Conservation (phyloP, 2,329 filamentous ascomycete species). For the Verticillium klebahnii region DNA sequence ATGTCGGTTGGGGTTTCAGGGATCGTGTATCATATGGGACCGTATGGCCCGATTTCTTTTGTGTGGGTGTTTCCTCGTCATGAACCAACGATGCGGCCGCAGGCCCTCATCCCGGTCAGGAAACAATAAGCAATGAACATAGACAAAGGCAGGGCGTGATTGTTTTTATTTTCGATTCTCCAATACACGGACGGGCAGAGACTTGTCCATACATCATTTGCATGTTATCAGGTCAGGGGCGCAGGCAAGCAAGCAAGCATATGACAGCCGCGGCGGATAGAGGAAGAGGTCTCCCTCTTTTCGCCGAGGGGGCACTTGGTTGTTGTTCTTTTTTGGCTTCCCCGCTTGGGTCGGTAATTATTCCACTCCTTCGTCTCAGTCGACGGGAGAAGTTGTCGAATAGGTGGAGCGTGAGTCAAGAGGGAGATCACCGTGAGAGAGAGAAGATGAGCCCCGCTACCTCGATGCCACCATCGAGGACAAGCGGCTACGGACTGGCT, state of each 20-base stretch:
- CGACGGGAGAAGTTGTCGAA: background rate
- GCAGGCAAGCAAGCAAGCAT: background rate
- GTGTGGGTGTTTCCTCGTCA: background rate
- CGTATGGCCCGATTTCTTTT: constrained; percentile 7
- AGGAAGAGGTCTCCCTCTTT: background rate
- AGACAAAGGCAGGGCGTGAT: constrained; percentile 11
- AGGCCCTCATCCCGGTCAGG: background rate
- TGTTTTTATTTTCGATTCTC: constrained; percentile 2
- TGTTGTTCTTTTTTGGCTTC: background rate
- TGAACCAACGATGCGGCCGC: background rate
- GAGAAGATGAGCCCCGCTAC: background rate
- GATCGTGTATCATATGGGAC: background rate
- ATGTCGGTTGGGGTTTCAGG: background rate
- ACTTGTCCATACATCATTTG: background rate
- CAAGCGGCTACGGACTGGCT: background rate
- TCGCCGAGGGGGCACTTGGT: background rate
- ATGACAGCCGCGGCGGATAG: background rate
- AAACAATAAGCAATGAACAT: constrained; percentile 13
- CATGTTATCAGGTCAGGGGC: background rate
- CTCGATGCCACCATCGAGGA: background rate
- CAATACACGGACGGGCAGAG: constrained; percentile 11
- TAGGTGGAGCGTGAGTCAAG: background rate
- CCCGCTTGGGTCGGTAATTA: background rate
- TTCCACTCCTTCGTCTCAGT: background rate
- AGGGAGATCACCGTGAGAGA: background rate